Evolutionary conservation across 371 early-diverging fungal species (phyloP).

Genomic region (Lichtheimia hyalospora): DNA sequence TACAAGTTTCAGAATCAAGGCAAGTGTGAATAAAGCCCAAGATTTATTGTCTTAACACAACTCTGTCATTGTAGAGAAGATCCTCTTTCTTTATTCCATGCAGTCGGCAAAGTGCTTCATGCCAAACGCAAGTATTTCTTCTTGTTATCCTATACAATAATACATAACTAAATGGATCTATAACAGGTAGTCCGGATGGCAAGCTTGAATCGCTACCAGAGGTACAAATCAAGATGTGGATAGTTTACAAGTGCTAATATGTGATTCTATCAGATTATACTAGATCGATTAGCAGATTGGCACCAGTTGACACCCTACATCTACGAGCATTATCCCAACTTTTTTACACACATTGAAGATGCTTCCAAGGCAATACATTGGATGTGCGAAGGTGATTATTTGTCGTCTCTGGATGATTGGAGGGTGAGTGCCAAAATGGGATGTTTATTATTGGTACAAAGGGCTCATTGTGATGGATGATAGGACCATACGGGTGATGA

Average conservation of each 20-base stretch:
- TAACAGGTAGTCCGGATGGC: conserved; percentile 12
- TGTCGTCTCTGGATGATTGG: conserved; percentile 26
- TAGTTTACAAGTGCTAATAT: no score
- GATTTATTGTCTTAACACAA: no score
- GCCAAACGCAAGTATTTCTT: conserved; percentile 25
- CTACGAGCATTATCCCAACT: conserved; percentile 25
- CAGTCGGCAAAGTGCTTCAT: conserved; percentile 42
- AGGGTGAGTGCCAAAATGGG: conserved; percentile 3
- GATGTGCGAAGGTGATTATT: conserved; percentile 24
- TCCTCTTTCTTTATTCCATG: conserved; percentile 35
- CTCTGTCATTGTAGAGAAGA: conserved; percentile 1
- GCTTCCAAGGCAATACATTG: conserved; percentile 13
- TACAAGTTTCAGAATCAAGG: neutral
- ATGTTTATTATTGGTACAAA: neutral
- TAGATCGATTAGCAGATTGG: conserved; percentile 20
- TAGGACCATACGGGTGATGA: neutral
- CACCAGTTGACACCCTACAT: conserved; percentile 25
- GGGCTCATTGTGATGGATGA: neutral
- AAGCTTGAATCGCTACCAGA: conserved; percentile 31
- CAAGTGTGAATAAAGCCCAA: neutral
- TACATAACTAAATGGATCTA: neutral
- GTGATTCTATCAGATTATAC: conserved; percentile 15
- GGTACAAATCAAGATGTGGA: conserved; percentile 8
- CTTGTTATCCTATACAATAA: no score
- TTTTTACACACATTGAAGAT: conserved; percentile 19